These are phyloP conservation scores for Oryza officinalis DNA, from an alignment of 176 grass and related monocot species.

Conservation along the genomic window DNA sequence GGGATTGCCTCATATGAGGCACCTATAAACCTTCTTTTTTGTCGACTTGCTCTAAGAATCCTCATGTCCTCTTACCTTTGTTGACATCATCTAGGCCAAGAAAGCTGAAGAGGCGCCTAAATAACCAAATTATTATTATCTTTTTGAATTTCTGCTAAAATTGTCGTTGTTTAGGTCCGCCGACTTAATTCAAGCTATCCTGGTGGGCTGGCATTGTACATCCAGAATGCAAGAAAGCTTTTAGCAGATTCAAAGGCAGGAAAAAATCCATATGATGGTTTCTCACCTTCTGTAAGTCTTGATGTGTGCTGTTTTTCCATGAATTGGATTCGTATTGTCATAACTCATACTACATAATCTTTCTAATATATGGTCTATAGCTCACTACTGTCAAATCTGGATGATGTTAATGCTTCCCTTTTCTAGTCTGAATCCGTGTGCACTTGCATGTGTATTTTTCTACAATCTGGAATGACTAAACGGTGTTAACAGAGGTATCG, in stretches of 20 bases:
- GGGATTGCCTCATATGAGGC: neutral
- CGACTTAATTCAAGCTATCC: conserved; percentile 89
- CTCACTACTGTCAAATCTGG: neutral
- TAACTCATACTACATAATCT: neutral
- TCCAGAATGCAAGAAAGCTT: conserved; percentile 85
- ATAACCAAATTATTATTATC: neutral
- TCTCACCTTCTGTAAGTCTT: conserved; percentile 83
- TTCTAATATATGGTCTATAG: conserved; percentile 7
- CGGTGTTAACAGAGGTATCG: neutral
- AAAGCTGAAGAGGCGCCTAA: neutral
- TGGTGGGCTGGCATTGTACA: conserved; percentile 72
- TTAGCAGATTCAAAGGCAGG: conserved; percentile 86
- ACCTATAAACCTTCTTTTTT: too few relatives aligned
- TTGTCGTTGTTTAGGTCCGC: conserved; percentile 39
- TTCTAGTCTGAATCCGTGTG: neutral
- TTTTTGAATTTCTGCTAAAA: neutral
- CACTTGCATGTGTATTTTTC: neutral
- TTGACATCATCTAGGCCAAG: neutral
- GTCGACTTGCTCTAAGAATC: neutral
- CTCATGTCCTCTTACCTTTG: neutral
- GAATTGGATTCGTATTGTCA: neutral
- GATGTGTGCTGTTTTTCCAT: neutral
- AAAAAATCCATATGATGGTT: conserved; percentile 93
- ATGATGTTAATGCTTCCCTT: neutral
- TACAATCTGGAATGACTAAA: neutral